Base-by-base conservation (phyloP, 108 stramenopile genomes). In the Conticribra weissflogii region DNA sequence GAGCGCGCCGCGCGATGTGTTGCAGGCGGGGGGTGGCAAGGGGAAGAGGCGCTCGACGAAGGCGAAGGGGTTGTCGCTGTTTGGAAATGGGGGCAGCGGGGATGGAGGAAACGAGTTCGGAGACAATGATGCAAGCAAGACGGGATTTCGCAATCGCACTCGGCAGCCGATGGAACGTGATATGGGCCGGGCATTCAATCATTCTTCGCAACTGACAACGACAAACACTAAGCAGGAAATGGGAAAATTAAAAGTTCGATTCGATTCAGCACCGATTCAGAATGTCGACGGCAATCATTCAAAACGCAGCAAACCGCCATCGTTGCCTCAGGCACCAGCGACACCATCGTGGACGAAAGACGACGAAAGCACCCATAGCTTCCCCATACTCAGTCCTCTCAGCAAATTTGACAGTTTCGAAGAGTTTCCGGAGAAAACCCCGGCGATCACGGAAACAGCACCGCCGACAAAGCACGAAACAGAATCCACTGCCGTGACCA, bases 311-410 rank as follows among this genome's bases (percentile, higher is more conserved):
- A n/a, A n/a, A 3, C 16, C 54, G 54, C 19, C 54, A 14, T 23
- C 54, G 21, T 5, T 2, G 16, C 23, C 54, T 5, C 23, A 24
- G 54, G 16, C 54, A 54, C 2, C 21, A 23, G 21, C 16, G 25
- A 16, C 17, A 1, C 2, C 41, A 22, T 5, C 3, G 15, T 4
- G 18, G 3, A 51, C 12, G 3, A 51, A 51, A 27, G 75, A 76
- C 45, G 75, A 76, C 50, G 61, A 58, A 29, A 76, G 75, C 61
- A 55, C 68, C 24, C 53, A 67, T 17, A 76, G 74, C 61, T 76
- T 76, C 54, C 75, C 75, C 1, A 76, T 76, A 23, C 33, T 76
- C 32, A 63, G 67, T 47, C 54, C 71, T 2, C 44, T 44, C 63
- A 59, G 61, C 49, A 68, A 56, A 56, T 76, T 76, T 68, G 75